Percentiles rank a stretch among this genome's conserved stretches.
These are phyloP conservation scores for Quercus parvula DNA, from an alignment of 306 rosid genomes.

Conservation along the genomic window DNA sequence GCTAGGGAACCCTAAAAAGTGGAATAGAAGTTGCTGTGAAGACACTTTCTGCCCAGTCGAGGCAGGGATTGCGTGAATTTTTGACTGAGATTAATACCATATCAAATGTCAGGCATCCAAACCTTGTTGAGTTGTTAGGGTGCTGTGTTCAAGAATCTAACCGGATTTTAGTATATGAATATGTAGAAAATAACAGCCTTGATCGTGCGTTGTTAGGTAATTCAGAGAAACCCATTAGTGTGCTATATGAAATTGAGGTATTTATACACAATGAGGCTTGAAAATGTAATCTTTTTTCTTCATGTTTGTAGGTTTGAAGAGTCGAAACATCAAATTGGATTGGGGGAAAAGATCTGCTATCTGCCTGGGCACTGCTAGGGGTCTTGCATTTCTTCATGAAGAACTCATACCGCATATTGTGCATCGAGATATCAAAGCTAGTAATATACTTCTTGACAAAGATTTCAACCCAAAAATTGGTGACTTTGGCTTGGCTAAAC, in stretches of 20 bases:
- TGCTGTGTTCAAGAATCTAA: slow-evolving; percentile 66
- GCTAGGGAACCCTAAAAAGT: slow-evolving; percentile 65
- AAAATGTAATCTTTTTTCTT: slow-evolving; percentile 9
- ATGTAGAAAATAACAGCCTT: slow-evolving; percentile 76
- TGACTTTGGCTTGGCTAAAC: slow-evolving; percentile 94
- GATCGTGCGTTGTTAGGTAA: slow-evolving; percentile 72
- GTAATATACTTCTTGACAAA: slow-evolving; percentile 77
- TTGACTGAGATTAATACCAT: slow-evolving; percentile 72
- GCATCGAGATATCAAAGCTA: slow-evolving; percentile 96
- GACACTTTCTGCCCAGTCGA: slow-evolving; percentile 79
- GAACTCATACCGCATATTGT: slow-evolving; percentile 82
- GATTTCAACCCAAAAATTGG: slow-evolving; percentile 85
- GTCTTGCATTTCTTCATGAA: slow-evolving; percentile 88
- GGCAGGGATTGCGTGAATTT: slow-evolving; percentile 86
- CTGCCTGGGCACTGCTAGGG: slow-evolving; percentile 74
- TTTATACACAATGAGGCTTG: background rate
- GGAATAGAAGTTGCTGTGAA: slow-evolving; percentile 79
- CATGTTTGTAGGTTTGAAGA: slow-evolving; percentile 44
- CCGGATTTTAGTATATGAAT: slow-evolving; percentile 82
- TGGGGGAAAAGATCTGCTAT: slow-evolving; percentile 83
- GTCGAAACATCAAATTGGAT: slow-evolving; percentile 39
- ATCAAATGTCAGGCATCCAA: slow-evolving; percentile 75
- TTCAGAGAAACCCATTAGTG: slow-evolving; percentile 9
- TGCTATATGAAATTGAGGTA: slow-evolving; percentile 10
- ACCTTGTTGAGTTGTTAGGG: slow-evolving; percentile 89